Evolutionary conservation across 2,329 filamentous ascomycete genomes (phyloP).

Genomic region (Acephala macrosclerotiorum): DNA sequence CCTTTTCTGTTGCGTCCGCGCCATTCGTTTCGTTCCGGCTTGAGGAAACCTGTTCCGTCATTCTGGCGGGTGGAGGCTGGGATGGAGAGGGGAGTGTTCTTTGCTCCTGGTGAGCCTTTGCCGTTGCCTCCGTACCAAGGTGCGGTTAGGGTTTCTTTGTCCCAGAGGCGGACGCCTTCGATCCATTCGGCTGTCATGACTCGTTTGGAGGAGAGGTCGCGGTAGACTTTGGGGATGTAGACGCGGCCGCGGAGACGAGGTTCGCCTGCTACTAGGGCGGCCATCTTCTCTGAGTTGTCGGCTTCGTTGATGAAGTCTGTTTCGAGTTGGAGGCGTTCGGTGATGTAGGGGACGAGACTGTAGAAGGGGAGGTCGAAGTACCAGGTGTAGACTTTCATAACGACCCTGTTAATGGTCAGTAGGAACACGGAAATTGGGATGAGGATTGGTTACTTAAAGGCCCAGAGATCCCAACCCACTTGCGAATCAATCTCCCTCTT

Average conservation of each 20-base stretch:
- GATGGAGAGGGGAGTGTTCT: conserved; percentile 64
- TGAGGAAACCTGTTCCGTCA: conserved; percentile 67
- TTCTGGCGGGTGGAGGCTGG: conserved; percentile 48
- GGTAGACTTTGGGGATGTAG: conserved; percentile 86
- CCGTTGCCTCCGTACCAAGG: conserved; percentile 82
- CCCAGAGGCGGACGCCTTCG: conserved; percentile 91
- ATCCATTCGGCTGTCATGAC: conserved; percentile 98
- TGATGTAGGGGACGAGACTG: conserved; percentile 89
- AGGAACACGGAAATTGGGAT: not conserved
- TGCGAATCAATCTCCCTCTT: conserved; percentile 93
- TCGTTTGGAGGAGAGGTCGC: conserved; percentile 80
- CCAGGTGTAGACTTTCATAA: conserved; percentile 82
- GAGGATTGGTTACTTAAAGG: conserved; percentile 27
- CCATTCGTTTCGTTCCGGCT: conserved; percentile 84
- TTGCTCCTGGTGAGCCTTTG: conserved; percentile 79
- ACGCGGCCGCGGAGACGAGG: conserved; percentile 79
- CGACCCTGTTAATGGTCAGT: conserved; percentile 60
- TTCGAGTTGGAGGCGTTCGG: conserved; percentile 88
- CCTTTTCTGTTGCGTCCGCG: conserved; percentile 74
- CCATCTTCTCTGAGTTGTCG: conserved; percentile 86
- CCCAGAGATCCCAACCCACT: conserved; percentile 92
- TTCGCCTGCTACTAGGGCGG: conserved; percentile 76
- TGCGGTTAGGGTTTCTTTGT: conserved; percentile 80
- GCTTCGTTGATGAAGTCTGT: conserved; percentile 96
- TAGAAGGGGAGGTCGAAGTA: conserved; percentile 96